Percentiles rank a stretch among this genome's conserved stretches.
Evolutionary conservation across 108 stramenopile genomes (phyloP).

Genomic region (Heterococcus sp.): DNA sequence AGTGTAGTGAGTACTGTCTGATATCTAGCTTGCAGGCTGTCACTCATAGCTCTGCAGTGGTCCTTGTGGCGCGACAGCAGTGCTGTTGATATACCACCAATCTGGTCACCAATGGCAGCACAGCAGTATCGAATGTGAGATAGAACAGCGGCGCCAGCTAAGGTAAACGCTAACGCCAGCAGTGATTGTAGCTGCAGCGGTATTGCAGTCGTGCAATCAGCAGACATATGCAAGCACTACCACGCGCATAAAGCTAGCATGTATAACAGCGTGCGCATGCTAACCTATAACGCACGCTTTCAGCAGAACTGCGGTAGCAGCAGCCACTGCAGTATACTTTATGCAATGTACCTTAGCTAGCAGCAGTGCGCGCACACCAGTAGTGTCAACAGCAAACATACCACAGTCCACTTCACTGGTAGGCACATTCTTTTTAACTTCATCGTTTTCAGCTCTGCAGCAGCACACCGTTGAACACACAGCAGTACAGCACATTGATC

Average conservation of each 20-base stretch:
- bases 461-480: too few relatives aligned
- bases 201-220: not conserved
- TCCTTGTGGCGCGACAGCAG: not conserved
- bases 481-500: too few relatives aligned
- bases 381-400: conserved; percentile 52
- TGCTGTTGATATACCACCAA: not conserved
- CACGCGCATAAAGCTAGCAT: not conserved
- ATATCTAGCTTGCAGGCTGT: not conserved
- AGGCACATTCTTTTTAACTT: too few relatives aligned
- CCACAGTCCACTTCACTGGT: conserved; percentile 45
- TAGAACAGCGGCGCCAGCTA: not conserved
- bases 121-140: not conserved
- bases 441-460: too few relatives aligned
- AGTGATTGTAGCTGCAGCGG: too few relatives aligned
- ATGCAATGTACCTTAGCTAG: not conserved
- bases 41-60: not conserved
- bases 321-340: not conserved
- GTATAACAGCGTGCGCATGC: not conserved
- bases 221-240: not conserved
- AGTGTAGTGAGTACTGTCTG: not conserved
- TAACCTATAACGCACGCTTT: not conserved
- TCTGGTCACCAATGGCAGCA: not conserved
- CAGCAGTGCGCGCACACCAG: not conserved
- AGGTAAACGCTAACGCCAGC: too few relatives aligned
- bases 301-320: not conserved